Conservation (phyloP, 2,329 filamentous ascomycete genomes). For the Aspergillus viridinutans region DNA sequence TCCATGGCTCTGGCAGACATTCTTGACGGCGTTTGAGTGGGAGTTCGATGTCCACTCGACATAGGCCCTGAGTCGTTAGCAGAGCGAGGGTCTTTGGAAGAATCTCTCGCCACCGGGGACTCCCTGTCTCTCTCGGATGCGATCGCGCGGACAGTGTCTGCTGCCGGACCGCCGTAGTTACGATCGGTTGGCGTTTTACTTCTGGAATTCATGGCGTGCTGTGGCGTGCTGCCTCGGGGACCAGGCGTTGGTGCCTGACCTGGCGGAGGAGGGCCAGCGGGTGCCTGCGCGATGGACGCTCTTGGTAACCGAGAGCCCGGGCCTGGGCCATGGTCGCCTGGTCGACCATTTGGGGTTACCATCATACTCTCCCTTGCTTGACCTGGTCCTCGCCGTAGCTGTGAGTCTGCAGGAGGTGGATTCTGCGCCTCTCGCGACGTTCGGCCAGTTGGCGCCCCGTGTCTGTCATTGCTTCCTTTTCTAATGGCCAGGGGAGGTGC, state of each 20-base stretch:
- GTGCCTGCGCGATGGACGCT: conserved; percentile 55
- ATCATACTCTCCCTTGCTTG: conserved; percentile 43
- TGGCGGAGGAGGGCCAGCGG: conserved; percentile 61
- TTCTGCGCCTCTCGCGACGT: conserved; percentile 42
- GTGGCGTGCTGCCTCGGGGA: conserved; percentile 45
- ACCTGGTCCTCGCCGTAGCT: conserved; percentile 34
- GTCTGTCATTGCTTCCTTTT: conserved; percentile 45
- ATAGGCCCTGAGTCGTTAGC: conserved; percentile 47
- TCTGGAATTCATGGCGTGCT: conserved; percentile 27
- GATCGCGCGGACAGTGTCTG: conserved; percentile 40
- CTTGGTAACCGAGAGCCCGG: conserved; percentile 57
- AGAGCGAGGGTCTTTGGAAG: conserved; percentile 33
- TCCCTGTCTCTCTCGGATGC: conserved; percentile 46
- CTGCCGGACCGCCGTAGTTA: conserved; percentile 38
- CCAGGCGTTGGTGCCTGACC: conserved; percentile 61
- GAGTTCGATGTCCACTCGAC: conserved; percentile 61
- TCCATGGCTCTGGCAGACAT: conserved; percentile 45
- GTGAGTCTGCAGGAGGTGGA: conserved; percentile 32
- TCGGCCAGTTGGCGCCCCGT: conserved; percentile 36
- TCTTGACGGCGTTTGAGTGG: conserved; percentile 49
- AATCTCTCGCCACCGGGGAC: conserved; percentile 44
- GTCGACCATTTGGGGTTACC: conserved; percentile 23
- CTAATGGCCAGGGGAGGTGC: conserved; percentile 33
- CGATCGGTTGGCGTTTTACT: conserved; percentile 53
- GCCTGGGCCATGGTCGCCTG: conserved; percentile 30